A percentile compares a stretch with the other conserved stretches of the same genome.
Evolutionary conservation across 306 rosid species (phyloP).

Genomic region (Rosa rugosa): DNA sequence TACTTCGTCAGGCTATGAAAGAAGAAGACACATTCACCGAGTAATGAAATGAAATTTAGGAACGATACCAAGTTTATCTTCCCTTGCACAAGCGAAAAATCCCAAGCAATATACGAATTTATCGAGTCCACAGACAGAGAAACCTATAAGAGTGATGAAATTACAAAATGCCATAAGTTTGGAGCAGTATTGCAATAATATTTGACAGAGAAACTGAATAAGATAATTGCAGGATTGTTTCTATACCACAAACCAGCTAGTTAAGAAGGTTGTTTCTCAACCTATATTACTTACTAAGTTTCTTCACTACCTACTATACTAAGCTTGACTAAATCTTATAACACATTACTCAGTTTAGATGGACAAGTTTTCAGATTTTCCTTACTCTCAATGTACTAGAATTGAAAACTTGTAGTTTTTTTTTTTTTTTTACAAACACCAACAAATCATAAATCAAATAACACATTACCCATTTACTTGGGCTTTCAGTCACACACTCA

Average conservation of each 20-base stretch:
- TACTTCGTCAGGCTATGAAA: neutral
- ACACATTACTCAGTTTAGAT: neutral
- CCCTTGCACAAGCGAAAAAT: slow-evolving; percentile 85
- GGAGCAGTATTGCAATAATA: slow-evolving; percentile 13
- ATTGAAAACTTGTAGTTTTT: neutral
- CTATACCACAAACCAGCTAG: neutral
- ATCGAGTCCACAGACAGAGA: slow-evolving; percentile 67
- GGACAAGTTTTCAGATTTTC: neutral
- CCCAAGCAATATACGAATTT: slow-evolving; percentile 98
- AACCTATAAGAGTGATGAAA: slow-evolving; percentile 47
- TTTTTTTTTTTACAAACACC: neutral
- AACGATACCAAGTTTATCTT: slow-evolving; percentile 78
- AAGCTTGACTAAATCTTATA: neutral
- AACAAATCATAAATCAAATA: neutral
- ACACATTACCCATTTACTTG: neutral
- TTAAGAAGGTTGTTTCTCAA: neutral
- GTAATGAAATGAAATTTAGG: slow-evolving; percentile 18
- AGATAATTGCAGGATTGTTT: neutral
- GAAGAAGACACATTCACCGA: slow-evolving; percentile 20
- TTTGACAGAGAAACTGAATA: neutral
- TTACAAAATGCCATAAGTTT: slow-evolving; percentile 10
- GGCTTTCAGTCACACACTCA: neutral
- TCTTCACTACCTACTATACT: neutral
- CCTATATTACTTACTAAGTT: neutral
- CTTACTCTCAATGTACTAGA: neutral